These are phyloP conservation scores for Choanephora cucurbitarum DNA, from an alignment of 371 early-diverging fungal species.

Conservation along the genomic window DNA sequence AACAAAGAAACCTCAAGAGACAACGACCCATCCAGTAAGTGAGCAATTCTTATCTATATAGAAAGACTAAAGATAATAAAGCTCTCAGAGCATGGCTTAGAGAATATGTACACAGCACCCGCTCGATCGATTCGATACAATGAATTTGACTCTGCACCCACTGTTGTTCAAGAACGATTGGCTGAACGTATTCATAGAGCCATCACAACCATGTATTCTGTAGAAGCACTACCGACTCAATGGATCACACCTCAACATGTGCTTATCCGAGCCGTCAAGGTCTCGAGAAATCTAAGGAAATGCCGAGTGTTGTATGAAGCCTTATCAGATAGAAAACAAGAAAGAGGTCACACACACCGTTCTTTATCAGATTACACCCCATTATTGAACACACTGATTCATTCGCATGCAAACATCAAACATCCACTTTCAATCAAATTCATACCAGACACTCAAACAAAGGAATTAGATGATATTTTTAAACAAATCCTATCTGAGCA, in stretches of 20 bases:
- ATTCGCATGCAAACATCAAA: conserved; percentile 29
- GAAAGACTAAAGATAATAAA: no score
- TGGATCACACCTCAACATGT: conserved; percentile 30
- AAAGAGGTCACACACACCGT: conserved; percentile 36
- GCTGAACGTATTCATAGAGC: conserved; percentile 42
- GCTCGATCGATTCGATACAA: conserved; percentile 28
- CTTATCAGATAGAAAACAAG: conserved; percentile 17
- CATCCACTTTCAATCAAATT: conserved; percentile 39
- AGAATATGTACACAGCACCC: conserved; percentile 26
- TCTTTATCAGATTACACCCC: conserved; percentile 28
- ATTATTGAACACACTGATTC: conserved; percentile 25
- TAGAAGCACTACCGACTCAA: conserved; percentile 33
- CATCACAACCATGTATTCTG: conserved; percentile 31
- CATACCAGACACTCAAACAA: conserved; percentile 33
- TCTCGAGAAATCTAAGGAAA: conserved; percentile 34
- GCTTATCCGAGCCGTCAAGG: conserved; percentile 31
- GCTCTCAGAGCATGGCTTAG: neutral
- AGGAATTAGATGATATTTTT: conserved; percentile 36
- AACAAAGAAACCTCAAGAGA: neutral
- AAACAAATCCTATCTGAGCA: conserved; percentile 28
- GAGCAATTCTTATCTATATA: no score
- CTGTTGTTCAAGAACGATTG: conserved; percentile 32
- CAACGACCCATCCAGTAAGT: conserved; percentile 2
- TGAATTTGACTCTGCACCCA: conserved; percentile 38
- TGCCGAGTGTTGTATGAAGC: conserved; percentile 44